Evolutionary conservation across 208 protist genomes (phyloP), one percentile per base, ranked within the genome.

Genomic region (Phytomonas francai): DNA sequence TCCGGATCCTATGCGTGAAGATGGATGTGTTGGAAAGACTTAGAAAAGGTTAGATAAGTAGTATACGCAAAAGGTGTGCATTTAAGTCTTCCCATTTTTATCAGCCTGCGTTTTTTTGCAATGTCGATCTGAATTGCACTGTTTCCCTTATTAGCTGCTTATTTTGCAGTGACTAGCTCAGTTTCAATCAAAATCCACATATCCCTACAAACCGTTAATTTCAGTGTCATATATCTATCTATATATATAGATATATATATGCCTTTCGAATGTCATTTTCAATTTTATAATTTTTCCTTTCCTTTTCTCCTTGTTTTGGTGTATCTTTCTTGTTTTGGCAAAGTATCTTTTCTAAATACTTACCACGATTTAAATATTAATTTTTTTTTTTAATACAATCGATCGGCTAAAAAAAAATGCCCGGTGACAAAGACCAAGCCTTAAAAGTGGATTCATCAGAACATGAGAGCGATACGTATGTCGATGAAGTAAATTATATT

Each of bases 401-500:
- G 0, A 25, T 54, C 25, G 33, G 5, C 25, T 25, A 5, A 54
- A 54, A 25, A 54, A 25, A 54, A 54, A 54, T 54, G 45, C 8
- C 19, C 25, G 11, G 16, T 54, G 45, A 25, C 2, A 54, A 22
- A 54, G 19, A 54, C 19, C 22, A 25, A 1, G 45, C 39, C 12
- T 45, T 45, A 14, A 2, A 45, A 14, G 12, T 14, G 8, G 8
- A 16, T 45, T 45, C 39, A 45, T 2, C 2, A 22, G 39, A 2
- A 14, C 39, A 45, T 45, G 39, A 45, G 8, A 2, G 19, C 0
- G 16, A 54, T 54, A 19, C 70, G 14, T 92, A 88, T 63, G 63
- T 72, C 51, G 71, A 72, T 14, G 78, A 88, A 45, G 73, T 92
- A 28, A 80, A 92, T 64, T 60, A 19, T 42, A 85, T 93, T 39